These are phyloP conservation scores for Aspergillus sclerotioniger DNA, from an alignment of 495 filamentous ascomycete genomes.

Conservation along the genomic window DNA sequence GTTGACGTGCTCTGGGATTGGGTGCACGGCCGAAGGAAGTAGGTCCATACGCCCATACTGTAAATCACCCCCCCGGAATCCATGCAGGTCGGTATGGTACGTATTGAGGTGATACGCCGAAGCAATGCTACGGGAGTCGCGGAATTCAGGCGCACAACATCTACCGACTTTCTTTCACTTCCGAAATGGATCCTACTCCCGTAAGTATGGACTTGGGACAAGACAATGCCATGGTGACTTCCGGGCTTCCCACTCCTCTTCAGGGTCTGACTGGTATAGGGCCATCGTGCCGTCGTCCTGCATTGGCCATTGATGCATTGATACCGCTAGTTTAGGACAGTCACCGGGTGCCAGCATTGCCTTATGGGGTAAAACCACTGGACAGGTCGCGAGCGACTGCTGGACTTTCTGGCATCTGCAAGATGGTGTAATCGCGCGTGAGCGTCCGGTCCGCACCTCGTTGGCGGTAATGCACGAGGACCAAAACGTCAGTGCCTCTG, in stretches of 20 bases:
- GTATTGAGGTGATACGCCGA: too few species aligned
- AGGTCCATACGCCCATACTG: neutral
- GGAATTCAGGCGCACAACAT: too few species aligned
- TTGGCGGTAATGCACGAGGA: constrained; percentile 20
- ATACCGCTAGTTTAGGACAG: neutral
- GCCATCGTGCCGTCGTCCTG: neutral
- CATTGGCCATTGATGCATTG: neutral
- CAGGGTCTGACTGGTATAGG: neutral
- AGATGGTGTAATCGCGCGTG: constrained; percentile 24
- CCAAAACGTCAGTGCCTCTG: constrained; percentile 15
- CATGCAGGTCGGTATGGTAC: too few species aligned
- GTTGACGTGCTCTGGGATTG: neutral
- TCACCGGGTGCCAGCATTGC: neutral
- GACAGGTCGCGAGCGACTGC: neutral
- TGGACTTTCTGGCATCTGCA: constrained; percentile 13
- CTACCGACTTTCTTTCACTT: too few species aligned
- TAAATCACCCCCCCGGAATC: neutral
- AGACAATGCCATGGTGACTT: too few species aligned
- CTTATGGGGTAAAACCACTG: neutral
- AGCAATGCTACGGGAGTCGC: too few species aligned
- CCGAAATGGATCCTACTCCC: too few species aligned
- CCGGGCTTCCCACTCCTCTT: neutral
- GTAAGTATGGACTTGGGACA: too few species aligned
- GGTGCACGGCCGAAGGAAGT: too few species aligned
- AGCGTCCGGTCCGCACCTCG: constrained; percentile 4